phyloP scores from a whole-genome alignment of 2,329 filamentous ascomycete genomes.

The Chaetomiaceae sp. region DNA sequence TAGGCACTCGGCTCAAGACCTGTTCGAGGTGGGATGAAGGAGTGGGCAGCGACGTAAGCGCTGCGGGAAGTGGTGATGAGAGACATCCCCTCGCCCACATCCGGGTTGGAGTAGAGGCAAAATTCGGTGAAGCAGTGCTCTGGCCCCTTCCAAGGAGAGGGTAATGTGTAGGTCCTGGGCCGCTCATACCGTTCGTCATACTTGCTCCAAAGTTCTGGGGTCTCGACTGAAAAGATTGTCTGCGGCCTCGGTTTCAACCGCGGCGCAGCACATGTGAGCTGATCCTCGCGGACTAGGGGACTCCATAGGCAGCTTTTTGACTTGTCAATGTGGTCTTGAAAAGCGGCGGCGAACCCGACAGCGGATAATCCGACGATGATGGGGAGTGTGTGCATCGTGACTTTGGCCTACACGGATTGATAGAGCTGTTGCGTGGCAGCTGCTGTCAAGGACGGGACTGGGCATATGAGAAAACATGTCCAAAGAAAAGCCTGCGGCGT shows the following conservation, averaged over 20 bases:
- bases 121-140: constrained; percentile 10
- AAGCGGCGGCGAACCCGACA: neutral
- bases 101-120: constrained; percentile 14
- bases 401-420: no score
- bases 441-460: no score
- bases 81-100: constrained; percentile 6
- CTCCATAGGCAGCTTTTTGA: neutral
- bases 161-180: neutral
- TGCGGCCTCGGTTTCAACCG: no score
- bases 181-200: neutral
- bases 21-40: neutral
- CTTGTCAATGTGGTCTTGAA: neutral
- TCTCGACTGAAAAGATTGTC: neutral
- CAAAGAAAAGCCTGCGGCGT: neutral
- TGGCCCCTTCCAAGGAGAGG: constrained; percentile 10
- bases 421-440: no score
- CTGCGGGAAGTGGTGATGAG: constrained; percentile 12
- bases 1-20: constrained; percentile 27
- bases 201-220: neutral
- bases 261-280: constrained; percentile 1
- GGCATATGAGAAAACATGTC: neutral
- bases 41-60: constrained; percentile 2
- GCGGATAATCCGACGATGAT: neutral
- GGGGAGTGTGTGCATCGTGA: neutral
- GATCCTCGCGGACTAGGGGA: neutral